Evolutionary conservation across 2,329 filamentous ascomycete genomes (phyloP).

Genomic region (Coniochaeta sp.): DNA sequence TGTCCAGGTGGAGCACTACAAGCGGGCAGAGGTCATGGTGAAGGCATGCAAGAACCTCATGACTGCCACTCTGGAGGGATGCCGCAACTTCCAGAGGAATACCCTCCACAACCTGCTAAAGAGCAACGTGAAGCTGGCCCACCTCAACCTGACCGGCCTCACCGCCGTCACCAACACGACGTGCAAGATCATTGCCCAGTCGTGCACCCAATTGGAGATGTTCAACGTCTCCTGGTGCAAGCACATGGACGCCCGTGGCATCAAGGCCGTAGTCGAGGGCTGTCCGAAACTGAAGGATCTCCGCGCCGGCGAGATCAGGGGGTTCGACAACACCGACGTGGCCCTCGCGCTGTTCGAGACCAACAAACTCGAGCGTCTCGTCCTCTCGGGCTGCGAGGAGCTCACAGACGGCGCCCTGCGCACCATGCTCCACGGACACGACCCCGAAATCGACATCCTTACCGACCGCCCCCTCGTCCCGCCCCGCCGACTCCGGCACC

Average conservation of each 20-base stretch:
- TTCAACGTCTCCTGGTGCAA: conserved; percentile 93
- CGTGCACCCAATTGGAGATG: conserved; percentile 72
- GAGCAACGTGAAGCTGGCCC: conserved; percentile 69
- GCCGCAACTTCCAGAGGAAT: conserved; percentile 70
- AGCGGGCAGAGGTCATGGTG: conserved; percentile 68
- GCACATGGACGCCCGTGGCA: conserved; percentile 69
- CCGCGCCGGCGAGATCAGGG: conserved; percentile 71
- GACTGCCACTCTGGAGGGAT: conserved; percentile 83
- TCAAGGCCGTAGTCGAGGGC: conserved; percentile 63
- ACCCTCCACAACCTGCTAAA: conserved; percentile 70
- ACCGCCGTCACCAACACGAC: conserved; percentile 72
- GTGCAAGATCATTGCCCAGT: conserved; percentile 76
- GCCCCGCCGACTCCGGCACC: conserved; percentile 68
- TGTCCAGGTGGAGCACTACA: conserved; percentile 77
- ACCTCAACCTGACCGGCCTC: conserved; percentile 80
- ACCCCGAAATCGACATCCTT: conserved; percentile 74
- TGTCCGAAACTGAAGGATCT: conserved; percentile 73
- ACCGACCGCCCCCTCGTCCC: conserved; percentile 70
- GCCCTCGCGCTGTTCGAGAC: conserved; percentile 68
- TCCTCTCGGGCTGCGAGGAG: conserved; percentile 72
- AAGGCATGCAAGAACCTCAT: conserved; percentile 80
- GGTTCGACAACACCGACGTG: conserved; percentile 68
- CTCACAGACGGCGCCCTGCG: conserved; percentile 68
- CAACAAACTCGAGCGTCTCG: conserved; percentile 76
- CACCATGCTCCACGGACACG: conserved; percentile 65